These are phyloP conservation scores for Phoma sp. DNA, from an alignment of 2,329 filamentous ascomycete genomes.

Conservation along the genomic window DNA sequence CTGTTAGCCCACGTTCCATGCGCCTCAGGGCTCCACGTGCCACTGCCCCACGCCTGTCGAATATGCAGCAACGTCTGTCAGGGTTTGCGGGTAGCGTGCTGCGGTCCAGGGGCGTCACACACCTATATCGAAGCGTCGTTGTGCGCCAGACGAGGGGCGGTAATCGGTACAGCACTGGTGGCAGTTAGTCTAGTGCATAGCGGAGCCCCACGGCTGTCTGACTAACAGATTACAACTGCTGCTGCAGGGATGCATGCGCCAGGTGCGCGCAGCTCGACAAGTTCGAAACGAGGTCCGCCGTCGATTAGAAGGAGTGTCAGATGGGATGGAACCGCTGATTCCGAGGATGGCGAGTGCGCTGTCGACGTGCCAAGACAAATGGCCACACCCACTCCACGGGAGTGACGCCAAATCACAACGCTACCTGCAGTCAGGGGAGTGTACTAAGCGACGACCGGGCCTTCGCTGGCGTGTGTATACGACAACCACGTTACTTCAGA, in stretches of 20 bases:
- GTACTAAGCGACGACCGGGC: slow-evolving; percentile 5
- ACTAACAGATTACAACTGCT: slow-evolving; percentile 33
- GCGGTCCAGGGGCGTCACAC: slow-evolving; percentile 29
- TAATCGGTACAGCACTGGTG: slow-evolving; percentile 34
- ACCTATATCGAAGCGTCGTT: slow-evolving; percentile 39
- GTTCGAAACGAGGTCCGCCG: slow-evolving; percentile 13
- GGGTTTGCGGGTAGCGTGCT: slow-evolving; percentile 7
- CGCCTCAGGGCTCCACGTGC: slow-evolving; percentile 1
- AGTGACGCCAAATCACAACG: slow-evolving; percentile 37
- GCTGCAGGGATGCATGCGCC: slow-evolving; percentile 8
- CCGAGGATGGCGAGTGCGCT: slow-evolving; percentile 37
- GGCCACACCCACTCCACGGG: slow-evolving; percentile 24
- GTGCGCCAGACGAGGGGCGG: slow-evolving; percentile 32
- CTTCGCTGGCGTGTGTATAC: neutral
- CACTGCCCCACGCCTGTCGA: slow-evolving; percentile 2
- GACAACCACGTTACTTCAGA: slow-evolving; percentile 6
- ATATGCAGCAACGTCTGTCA: slow-evolving; percentile 1
- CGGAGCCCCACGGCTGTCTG: slow-evolving; percentile 25
- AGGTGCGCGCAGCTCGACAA: slow-evolving; percentile 18
- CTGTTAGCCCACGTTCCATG: slow-evolving; percentile 23
- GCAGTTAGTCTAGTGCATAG: slow-evolving; percentile 45
- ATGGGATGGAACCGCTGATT: slow-evolving; percentile 10
- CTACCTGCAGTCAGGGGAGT: slow-evolving; percentile 21
- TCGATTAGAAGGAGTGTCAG: slow-evolving; percentile 7
- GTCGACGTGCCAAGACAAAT: slow-evolving; percentile 44